A percentile compares a stretch with the other conserved stretches of the same genome.
Evolutionary conservation across 2,329 filamentous ascomycete genomes (phyloP).

Genomic region (Penicillium paneum): DNA sequence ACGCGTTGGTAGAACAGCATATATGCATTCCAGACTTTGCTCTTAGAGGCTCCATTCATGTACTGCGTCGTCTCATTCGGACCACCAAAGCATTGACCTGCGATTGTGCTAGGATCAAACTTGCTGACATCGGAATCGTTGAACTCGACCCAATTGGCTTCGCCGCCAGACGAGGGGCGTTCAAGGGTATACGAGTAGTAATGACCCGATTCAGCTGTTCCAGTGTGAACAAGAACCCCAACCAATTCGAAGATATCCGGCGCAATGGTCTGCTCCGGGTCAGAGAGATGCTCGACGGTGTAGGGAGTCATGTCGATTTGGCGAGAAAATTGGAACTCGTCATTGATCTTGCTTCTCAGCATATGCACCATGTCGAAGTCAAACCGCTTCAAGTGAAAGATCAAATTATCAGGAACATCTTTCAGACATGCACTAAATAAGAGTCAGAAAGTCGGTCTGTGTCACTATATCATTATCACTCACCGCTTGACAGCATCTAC

Average conservation of each 20-base stretch:
- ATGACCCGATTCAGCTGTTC: constrained; percentile 89
- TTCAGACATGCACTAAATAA: constrained; percentile 73
- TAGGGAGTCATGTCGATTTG: constrained; percentile 85
- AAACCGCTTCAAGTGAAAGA: constrained; percentile 78
- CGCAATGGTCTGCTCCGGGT: constrained; percentile 53
- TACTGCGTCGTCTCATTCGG: constrained; percentile 53
- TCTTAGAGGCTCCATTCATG: constrained; percentile 49
- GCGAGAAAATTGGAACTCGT: constrained; percentile 82
- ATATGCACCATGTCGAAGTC: constrained; percentile 60
- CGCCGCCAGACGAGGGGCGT: constrained; percentile 55
- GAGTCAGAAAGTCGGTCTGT: constrained; percentile 11
- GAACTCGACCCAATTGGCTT: constrained; percentile 76
- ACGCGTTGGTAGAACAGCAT: constrained; percentile 96
- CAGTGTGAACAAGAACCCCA: constrained; percentile 90
- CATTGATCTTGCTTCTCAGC: constrained; percentile 88
- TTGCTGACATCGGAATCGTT: constrained; percentile 80
- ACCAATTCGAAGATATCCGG: constrained; percentile 88
- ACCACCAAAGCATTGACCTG: constrained; percentile 77
- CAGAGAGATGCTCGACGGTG: constrained; percentile 77
- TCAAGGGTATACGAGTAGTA: constrained; percentile 96
- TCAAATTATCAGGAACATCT: constrained; percentile 87
- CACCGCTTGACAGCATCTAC: constrained; percentile 90
- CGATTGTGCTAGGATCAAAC: constrained; percentile 73
- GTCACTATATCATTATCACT: constrained; percentile 11
- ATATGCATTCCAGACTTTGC: constrained; percentile 82